Base-by-base conservation (phyloP, 257 asterid species). In the Forsythia suspensa region DNA sequence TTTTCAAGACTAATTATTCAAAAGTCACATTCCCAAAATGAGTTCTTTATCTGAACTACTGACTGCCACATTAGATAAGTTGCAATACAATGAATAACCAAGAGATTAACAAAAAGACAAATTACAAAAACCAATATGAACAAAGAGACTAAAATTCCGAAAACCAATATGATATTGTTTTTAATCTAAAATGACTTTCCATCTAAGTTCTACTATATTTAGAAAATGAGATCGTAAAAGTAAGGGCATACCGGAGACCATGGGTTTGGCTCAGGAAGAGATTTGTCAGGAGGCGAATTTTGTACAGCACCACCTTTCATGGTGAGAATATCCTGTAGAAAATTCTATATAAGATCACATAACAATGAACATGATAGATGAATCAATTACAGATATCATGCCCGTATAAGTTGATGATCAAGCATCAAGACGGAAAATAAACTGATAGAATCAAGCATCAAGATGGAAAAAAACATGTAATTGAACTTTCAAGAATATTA, bases 161-260 rank as follows among this genome's bases (percentile, higher is more conserved):
- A 71, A 15, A 48, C 8, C 69, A 20, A 55, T 4, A 42, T 65
- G 57, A 52, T 59, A n/a, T 41, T 48, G 12, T 24, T 79, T 48
- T 79, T 39, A 75, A 44, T 43, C 12, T 76, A 43, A 59, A 69
- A 75, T 44, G 55, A 69, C 69, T 61, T 61, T 18, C 8, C 38
- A 24, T 61, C 16, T 61, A 29, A 61, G 16, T 61, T 21, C 11
- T 18, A 21, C 37, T n/a, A 55, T 76, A 70, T 68, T 48, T 73
- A 74, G 8, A 80, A 2, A 73, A 66, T 72, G 86, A 75, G 73
- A 84, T 72, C 24, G 72, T 42, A 40, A 81, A 72, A 37, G 57
- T 80, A 42, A 68, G 72, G 78, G 68, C 90, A 74, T 93, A 95
- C 99, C 91, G 99, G 99, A 61, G 99, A 95, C 98, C 98, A 95